Evolutionary conservation across 768 basidiomycete genomes (phyloP).

Genomic region (Coprinopsis sp.): DNA sequence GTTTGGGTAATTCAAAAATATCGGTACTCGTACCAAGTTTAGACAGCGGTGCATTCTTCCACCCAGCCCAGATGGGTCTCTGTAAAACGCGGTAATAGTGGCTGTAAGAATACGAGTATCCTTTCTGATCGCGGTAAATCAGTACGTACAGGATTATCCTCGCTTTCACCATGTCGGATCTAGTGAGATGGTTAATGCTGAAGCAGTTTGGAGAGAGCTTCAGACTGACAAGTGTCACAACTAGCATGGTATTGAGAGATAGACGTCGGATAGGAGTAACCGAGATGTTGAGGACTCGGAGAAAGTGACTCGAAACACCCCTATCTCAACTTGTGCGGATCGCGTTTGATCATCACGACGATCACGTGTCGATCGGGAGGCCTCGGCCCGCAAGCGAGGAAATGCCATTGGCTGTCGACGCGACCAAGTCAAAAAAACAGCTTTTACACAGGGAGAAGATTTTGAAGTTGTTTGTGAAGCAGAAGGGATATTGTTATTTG

Average conservation of each 20-base stretch:
- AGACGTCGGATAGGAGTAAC: not conserved
- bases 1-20: conserved; percentile 12
- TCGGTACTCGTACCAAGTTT: conserved; percentile 47
- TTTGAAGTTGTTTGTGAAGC: not conserved
- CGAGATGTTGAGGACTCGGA: not conserved
- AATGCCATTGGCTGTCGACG: not conserved
- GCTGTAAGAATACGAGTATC: not conserved
- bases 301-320: not conserved
- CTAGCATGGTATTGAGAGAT: too few relatives aligned
- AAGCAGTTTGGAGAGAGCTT: not conserved
- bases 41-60: conserved; percentile 72
- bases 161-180: conserved; percentile 68
- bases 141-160: conserved; percentile 55
- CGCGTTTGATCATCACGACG: too few relatives aligned
- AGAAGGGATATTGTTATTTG: not conserved
- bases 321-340: too few relatives aligned
- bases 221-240: not conserved
- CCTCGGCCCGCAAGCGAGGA: not conserved
- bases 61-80: conserved; percentile 64
- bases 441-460: not conserved
- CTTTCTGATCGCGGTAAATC: not conserved
- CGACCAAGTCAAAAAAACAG: not conserved
- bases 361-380: not conserved
- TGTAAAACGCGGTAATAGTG: conserved; percentile 12
- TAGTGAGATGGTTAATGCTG: conserved; percentile 16